Conservation (phyloP, 169 alveolate species). For the Plasmodium chabaudi region DNA sequence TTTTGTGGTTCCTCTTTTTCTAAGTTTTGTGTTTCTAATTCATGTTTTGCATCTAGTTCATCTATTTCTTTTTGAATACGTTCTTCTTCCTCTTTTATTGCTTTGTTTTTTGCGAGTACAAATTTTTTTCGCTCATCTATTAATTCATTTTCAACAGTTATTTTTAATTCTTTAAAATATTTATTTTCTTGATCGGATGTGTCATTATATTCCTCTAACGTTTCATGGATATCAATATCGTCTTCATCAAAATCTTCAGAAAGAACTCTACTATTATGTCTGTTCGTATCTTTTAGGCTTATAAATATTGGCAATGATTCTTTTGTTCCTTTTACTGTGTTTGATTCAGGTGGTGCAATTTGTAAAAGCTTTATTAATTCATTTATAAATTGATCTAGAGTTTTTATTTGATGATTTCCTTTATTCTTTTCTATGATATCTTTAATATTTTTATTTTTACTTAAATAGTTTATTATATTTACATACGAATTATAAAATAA, state of each 20-base stretch:
- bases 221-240: not conserved
- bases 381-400: constrained; percentile 45
- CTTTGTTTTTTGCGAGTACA: constrained; percentile 1
- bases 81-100: not conserved
- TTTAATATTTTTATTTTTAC: constrained; percentile 5
- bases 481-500: constrained; percentile 14
- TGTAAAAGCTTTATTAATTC: constrained; percentile 18
- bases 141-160: constrained; percentile 11
- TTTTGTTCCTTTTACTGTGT: no score
- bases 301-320: not conserved
- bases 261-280: not conserved
- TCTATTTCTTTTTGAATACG: constrained; percentile 18
- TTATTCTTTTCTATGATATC: constrained; percentile 1
- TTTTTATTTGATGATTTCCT: not conserved
- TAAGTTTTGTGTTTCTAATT: constrained; percentile 26
- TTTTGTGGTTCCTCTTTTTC: constrained; percentile 30
- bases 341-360: not conserved
- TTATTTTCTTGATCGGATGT: not conserved
- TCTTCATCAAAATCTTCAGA: not conserved
- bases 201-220: constrained; percentile 1
- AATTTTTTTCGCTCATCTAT: constrained; percentile 9
- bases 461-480: constrained; percentile 2
- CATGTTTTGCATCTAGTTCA: constrained; percentile 30
- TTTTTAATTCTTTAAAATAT: constrained; percentile 18
- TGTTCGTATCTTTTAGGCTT: not conserved